Base-by-base conservation (phyloP, 1,284 basidiomycete genomes). In the Athelia psychrophila region DNA sequence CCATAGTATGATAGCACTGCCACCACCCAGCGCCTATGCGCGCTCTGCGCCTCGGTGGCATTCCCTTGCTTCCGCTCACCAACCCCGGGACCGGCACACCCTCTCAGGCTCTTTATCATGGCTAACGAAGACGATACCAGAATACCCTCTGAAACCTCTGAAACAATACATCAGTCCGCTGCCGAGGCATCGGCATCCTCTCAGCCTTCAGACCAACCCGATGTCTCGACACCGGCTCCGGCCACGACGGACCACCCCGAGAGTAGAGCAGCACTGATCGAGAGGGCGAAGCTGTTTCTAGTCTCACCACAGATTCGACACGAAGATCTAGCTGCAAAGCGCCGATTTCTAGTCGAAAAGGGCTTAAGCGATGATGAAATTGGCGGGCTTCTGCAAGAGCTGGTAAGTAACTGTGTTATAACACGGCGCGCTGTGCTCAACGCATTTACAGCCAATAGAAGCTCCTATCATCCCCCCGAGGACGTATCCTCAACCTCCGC, bases 401-500 rank as follows among this genome's bases (percentile, higher is more conserved):
- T 75, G 59, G 88, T 89, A 57, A 66, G 2, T 18, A 33, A 48
- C 51, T 27, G 16, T 55, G 22, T 40, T 45, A 13, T 51, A 19
- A 20, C 15, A 46, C 47, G 32, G 27, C 40, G 25, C 27, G 47
- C 40, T 57, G 42, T 58, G 56, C n/a, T 52, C 51, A 48, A 30
- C n/a, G 2, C 51, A 55, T 40, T 23, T 38, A 22, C 54, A 86
- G 83, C 77, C 79, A 44, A 69, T 69, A 9, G 74, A 76, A 55
- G 60, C 76, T n/a, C 87, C 84, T 6, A 53, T 64, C 3, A 66
- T 87, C 35, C 86, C 86, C 18, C 86, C 88, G 2, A 77, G 86
- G 57, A 83, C 84, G 45, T 91, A 91, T 61, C 88, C 88, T 2
- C 79, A 79, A 55, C 78, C 76, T 5, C 80, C 83, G 4, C 87